These are phyloP conservation scores for Luvunga scandens DNA, from an alignment of 345 rosid species.

Conservation along the genomic window DNA sequence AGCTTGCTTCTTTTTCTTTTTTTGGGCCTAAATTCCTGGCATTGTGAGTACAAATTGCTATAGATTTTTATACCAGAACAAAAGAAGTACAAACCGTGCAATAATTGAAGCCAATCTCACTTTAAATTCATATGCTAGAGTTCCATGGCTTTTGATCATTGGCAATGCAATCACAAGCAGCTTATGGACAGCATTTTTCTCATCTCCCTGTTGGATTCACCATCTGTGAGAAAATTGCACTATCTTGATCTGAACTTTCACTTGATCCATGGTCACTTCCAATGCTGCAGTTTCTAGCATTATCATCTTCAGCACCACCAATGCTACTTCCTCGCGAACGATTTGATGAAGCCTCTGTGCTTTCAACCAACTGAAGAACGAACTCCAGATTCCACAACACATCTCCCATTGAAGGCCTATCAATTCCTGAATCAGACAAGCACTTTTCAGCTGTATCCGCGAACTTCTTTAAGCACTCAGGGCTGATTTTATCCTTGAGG, in stretches of 20 bases:
- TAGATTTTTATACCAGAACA: background rate
- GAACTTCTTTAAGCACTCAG: conserved; percentile 57
- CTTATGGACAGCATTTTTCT: background rate
- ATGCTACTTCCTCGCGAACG: conserved; percentile 15
- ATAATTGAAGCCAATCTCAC: background rate
- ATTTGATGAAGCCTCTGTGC: conserved; percentile 31
- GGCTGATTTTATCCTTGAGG: conserved; percentile 44
- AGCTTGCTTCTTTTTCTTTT: background rate
- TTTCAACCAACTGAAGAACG: conserved; percentile 59
- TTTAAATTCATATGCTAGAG: background rate
- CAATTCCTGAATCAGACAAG: conserved; percentile 43
- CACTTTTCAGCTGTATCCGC: conserved; percentile 62
- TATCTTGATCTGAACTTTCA: conserved; percentile 27
- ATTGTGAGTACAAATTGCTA: background rate
- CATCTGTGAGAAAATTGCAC: conserved; percentile 56
- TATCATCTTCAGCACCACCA: conserved; percentile 22
- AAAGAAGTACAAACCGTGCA: background rate
- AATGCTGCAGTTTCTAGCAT: conserved; percentile 11
- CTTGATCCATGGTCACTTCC: conserved; percentile 34
- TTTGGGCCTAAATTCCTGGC: background rate
- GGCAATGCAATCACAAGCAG: background rate
- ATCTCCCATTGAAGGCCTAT: conserved; percentile 75
- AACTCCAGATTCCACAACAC: conserved; percentile 71
- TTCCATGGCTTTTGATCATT: conserved; percentile 7
- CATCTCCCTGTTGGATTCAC: conserved; percentile 62